Conservation (phyloP, 2,329 filamentous ascomycete species). For the Botrytis hyacinthi region DNA sequence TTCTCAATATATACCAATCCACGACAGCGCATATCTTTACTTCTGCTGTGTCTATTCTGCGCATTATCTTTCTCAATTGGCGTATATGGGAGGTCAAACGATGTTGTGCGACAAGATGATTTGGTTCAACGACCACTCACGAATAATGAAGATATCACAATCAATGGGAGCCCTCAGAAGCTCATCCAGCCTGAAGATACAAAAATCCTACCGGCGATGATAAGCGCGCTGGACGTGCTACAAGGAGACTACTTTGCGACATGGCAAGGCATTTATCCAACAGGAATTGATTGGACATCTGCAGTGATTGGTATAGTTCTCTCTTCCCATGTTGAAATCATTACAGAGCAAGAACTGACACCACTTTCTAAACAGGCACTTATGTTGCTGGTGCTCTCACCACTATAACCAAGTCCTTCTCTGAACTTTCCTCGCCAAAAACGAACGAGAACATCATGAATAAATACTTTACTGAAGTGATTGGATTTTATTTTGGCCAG, state of each 20-base stretch:
- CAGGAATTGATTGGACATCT: slow-evolving; percentile 88
- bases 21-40: slow-evolving; percentile 5
- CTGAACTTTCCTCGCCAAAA: slow-evolving; percentile 40
- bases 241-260: slow-evolving; percentile 75
- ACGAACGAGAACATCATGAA: slow-evolving; percentile 74
- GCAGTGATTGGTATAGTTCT: slow-evolving; percentile 58
- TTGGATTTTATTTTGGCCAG: slow-evolving; percentile 83
- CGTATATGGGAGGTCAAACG: slow-evolving; percentile 1
- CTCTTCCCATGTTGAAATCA: neutral
- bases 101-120: slow-evolving; percentile 11
- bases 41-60: slow-evolving; percentile 12
- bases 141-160: slow-evolving; percentile 6
- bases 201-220: slow-evolving; percentile 30
- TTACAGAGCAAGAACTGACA: neutral
- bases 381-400: slow-evolving; percentile 71
- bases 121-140: slow-evolving; percentile 12
- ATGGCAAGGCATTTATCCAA: slow-evolving; percentile 79
- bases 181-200: neutral
- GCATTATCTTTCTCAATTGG: slow-evolving; percentile 6
- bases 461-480: slow-evolving; percentile 73
- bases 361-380: slow-evolving; percentile 51
- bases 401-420: slow-evolving; percentile 64
- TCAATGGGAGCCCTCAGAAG: slow-evolving; percentile 7
- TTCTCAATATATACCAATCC: neutral
- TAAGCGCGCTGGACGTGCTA: slow-evolving; percentile 69